Percentiles rank a stretch among this genome's conserved stretches.
These are phyloP conservation scores for Termitomyces sp. DNA, from an alignment of 768 basidiomycete genomes.

Conservation along the genomic window DNA sequence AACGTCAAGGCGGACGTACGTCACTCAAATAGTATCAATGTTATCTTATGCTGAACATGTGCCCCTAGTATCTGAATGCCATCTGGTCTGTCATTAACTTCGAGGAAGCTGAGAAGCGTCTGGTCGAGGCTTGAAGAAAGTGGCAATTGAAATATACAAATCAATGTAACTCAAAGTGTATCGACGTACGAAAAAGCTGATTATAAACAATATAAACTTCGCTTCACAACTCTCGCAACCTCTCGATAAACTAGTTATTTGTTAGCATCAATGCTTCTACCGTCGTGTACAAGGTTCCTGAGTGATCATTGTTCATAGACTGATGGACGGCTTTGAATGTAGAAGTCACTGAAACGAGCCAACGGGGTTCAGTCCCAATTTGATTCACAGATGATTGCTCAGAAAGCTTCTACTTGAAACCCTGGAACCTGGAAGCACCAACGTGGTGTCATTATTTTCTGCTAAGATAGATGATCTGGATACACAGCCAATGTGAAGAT, in stretches of 20 bases:
- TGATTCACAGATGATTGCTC: too few species aligned
- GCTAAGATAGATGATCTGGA: too few species aligned
- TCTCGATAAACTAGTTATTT: neutral
- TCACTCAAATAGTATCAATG: slow-evolving; percentile 6
- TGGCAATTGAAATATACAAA: neutral
- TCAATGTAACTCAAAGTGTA: neutral
- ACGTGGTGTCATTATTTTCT: too few species aligned
- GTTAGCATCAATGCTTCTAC: neutral
- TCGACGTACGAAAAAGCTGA: neutral
- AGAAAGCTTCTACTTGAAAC: too few species aligned
- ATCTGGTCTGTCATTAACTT: slow-evolving; percentile 93
- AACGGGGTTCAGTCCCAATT: too few species aligned
- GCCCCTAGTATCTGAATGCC: slow-evolving; percentile 68
- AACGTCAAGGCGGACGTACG: slow-evolving; percentile 91
- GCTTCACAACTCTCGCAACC: neutral
- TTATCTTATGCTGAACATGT: neutral
- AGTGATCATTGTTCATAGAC: too few species aligned
- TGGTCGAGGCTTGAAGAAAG: slow-evolving; percentile 17
- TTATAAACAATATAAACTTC: neutral
- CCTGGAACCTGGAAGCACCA: too few species aligned
- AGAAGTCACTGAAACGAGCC: too few species aligned
- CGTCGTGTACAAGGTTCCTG: too few species aligned
- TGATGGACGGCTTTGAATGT: too few species aligned
- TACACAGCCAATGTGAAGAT: too few species aligned
- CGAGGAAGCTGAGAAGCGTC: slow-evolving; percentile 66